phyloP scores from a whole-genome alignment of 2,329 filamentous ascomycete species.

The Aureobasidium sp. region DNA sequence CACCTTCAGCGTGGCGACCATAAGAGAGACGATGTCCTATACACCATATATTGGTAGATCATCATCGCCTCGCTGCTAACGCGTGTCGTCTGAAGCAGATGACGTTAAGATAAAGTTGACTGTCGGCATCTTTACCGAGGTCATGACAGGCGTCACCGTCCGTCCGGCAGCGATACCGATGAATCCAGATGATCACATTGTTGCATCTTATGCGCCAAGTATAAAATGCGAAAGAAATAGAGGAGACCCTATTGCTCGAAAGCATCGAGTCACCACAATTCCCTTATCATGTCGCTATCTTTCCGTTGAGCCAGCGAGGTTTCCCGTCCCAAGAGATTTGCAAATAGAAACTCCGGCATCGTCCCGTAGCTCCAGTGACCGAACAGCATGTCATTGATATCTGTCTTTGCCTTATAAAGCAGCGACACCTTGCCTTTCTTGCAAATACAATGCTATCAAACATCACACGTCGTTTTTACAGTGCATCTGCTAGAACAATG shows the following conservation, averaged over 20 bases:
- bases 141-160: neutral
- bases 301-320: neutral
- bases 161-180: neutral
- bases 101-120: conserved; percentile 1
- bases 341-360: conserved; percentile 8
- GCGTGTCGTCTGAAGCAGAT: neutral
- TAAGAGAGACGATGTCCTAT: neutral
- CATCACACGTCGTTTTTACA: conserved; percentile 2
- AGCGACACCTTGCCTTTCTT: neutral
- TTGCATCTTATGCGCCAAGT: neutral
- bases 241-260: neutral
- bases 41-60: neutral
- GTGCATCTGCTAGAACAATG: conserved; percentile 3
- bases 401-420: neutral
- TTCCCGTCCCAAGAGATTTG: conserved; percentile 3
- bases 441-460: neutral
- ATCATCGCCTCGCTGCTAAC: neutral
- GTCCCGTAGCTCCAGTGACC: neutral
- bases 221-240: neutral
- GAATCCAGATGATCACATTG: too few species aligned
- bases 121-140: neutral
- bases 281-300: conserved; percentile 9
- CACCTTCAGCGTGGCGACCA: neutral
- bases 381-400: neutral
- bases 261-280: neutral